Conservation (phyloP, 208 protist species). For the Acanthamoeba triangularis region DNA sequence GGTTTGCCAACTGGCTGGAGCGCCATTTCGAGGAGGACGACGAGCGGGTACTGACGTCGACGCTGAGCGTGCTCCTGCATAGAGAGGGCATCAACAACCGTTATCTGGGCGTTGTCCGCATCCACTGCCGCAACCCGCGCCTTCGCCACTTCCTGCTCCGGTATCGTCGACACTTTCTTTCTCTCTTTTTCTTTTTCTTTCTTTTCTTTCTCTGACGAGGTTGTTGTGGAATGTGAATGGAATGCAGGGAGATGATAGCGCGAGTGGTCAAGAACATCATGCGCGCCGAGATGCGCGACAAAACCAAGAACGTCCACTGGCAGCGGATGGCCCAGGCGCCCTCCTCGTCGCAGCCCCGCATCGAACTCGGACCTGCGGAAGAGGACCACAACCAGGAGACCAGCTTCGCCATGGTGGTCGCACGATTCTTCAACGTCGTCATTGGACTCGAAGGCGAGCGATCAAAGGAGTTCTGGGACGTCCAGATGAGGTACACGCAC, state of each 20-base stretch:
- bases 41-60: constrained; percentile 8
- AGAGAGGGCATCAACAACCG: constrained; percentile 74
- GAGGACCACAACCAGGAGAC: constrained; percentile 33
- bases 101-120: constrained; percentile 70
- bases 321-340: background rate
- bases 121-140: constrained; percentile 42
- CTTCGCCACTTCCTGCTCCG: constrained; percentile 63
- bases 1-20: constrained; percentile 72
- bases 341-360: background rate
- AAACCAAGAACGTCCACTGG: constrained; percentile 60
- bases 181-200: background rate
- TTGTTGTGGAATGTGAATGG: background rate
- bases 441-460: constrained; percentile 68
- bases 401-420: constrained; percentile 70
- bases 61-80: constrained; percentile 70
- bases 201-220: background rate
- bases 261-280: constrained; percentile 74
- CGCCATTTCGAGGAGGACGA: constrained; percentile 56
- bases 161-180: background rate
- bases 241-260: constrained; percentile 71
- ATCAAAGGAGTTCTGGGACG: constrained; percentile 65
- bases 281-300: constrained; percentile 61
- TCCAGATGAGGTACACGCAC: constrained; percentile 4
- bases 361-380: constrained; percentile 27
- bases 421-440: constrained; percentile 71